Base-by-base conservation (phyloP, 192 early-diverging fungal species). In the Dimargaris verticillata region DNA sequence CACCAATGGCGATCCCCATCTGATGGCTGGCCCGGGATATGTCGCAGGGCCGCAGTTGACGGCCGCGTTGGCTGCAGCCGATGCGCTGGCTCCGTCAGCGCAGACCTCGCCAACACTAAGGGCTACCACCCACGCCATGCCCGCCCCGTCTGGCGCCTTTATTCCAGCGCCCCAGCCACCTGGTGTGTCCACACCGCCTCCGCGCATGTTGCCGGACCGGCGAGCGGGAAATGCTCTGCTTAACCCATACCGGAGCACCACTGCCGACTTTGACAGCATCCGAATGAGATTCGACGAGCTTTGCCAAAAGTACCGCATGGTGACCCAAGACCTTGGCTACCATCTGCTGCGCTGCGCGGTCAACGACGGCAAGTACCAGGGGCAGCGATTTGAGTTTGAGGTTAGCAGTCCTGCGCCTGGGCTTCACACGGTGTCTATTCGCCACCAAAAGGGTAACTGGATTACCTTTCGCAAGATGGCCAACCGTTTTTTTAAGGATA, bases 401-500 rank as follows among this genome's bases (percentile, higher is more conserved):
- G n/a, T 59, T 20, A 59, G 33, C 5, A 43, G 20, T 10, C 57
- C 38, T n/a, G 25, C 33, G 7, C 38, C 7, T 22, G 38, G 41
- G 15, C 9, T 15, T 1, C 33, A 43, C 25, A n/a, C 57, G 33
- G 25, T 59, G 6, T 59, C 33, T 20, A 3, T 59, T 18, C 33
- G 38, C 33, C 57, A 59, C 22, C 24, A 20, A 9, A 59, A 59
- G 57, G 57, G 61, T n/a, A 49, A 62, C 28, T 62, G 61, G 50
- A 62, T 62, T 49, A 62, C 48, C 7, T 62, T 52, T 49, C 24
- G 47, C 5, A 52, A 62, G n/a, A 62, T 62, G 47, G 42, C 38
- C 26, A 14, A 48, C 22, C 61, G 61, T 22, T 26, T 51, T 14
- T 52, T 25, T 45, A 62, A 51, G 28, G 25, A 29, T 5, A 62